These are phyloP conservation scores for Solanum virginianum DNA, from an alignment of 257 asterid genomes.

Conservation along the genomic window DNA sequence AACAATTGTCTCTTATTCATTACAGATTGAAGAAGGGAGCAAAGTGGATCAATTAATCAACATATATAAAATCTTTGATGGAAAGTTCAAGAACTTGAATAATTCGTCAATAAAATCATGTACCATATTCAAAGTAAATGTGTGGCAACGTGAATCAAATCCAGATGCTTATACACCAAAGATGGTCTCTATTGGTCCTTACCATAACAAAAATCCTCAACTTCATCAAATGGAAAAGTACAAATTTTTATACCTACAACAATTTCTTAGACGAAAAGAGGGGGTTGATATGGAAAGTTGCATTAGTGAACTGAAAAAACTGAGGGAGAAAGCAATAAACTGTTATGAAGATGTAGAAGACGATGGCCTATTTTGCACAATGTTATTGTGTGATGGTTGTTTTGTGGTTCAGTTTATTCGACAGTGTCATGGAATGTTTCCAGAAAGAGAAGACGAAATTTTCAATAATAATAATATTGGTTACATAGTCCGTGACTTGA, in stretches of 20 bases:
- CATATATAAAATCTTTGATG: too few relatives aligned
- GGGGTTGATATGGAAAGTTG: not conserved
- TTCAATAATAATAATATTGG: too few relatives aligned
- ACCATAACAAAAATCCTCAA: not conserved
- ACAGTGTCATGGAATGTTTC: not conserved
- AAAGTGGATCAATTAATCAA: not conserved
- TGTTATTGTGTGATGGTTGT: conserved; percentile 6
- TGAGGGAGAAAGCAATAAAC: not conserved
- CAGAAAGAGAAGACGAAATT: not conserved
- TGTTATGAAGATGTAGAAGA: not conserved
- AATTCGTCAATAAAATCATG: not conserved
- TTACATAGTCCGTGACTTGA: not conserved
- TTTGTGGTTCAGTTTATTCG: conserved; percentile 5
- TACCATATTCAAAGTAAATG: too few relatives aligned
- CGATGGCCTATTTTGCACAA: not conserved
- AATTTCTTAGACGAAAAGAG: not conserved
- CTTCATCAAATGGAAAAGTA: not conserved
- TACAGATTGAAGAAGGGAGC: not conserved
- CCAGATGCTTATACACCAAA: not conserved
- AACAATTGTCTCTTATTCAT: too few relatives aligned
- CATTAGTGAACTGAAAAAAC: not conserved
- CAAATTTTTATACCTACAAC: not conserved
- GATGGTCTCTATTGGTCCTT: conserved; percentile 10
- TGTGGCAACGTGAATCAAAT: not conserved
- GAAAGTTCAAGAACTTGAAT: too few relatives aligned